Base-by-base conservation (phyloP, 805 yeast species). In the Yarrowia sp. region DNA sequence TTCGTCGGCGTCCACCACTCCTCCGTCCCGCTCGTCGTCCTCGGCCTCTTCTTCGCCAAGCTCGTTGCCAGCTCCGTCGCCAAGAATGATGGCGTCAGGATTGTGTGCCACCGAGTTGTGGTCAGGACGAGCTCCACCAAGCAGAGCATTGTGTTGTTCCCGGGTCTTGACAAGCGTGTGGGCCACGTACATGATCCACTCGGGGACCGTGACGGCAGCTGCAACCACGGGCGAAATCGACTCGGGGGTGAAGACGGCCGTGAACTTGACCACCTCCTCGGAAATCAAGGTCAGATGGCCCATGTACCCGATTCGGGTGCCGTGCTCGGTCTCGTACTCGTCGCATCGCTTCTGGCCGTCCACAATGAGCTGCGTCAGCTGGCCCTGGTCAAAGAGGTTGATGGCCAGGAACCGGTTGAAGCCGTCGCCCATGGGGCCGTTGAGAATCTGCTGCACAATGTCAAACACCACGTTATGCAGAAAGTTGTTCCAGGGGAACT, bases 391-490 rank as follows among this genome's bases (percentile, higher is more conserved):
- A 77, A 90, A 87, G 67, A 90, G 79, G 73, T 91, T 94, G 80
- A 81, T 85, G 38, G 87, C 89, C 70, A 87, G 82, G 80, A 83
- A 92, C 71, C 89, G 88, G 79, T 93, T 94, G 74, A 89, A 93
- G 14, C 97, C 94, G 70, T 89, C 85, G 72, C 91, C 94, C 83
- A 89, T 85, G 52, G 89, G 85, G 0, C 97, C 98, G 77, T 92
- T 92, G 77, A 95, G 85, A 19, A 95, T 87, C 77, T 95, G 99
- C 78, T 95, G 99, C 41, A 95, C 89, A 71, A 95, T 86, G 79
- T 95, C 99, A 82, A 94, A 95, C 9, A 95, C 97, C 69, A 95
- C 99, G 75, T 94, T 95, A 78, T 95, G 99, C 82, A 95, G 85
- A 75, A 95, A 95, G 76, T 95, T 95, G 77, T 95, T 95, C 98